Evolutionary conservation across 495 filamentous ascomycete species (phyloP), one percentile per base, ranked within the genome.

Genomic region (Talaromyces liani): DNA sequence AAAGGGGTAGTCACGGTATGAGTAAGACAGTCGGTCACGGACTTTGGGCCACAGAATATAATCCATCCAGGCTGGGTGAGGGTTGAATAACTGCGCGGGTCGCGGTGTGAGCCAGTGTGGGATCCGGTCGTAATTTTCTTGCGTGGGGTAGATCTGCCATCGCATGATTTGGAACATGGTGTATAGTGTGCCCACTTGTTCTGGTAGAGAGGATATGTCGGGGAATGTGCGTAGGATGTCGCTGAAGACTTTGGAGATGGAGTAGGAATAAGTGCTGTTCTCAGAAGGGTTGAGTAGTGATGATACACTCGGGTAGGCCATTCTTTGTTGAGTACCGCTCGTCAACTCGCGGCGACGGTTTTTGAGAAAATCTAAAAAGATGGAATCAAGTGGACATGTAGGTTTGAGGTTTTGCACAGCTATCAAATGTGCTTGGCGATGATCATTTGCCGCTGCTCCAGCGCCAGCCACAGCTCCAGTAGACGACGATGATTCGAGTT

Each of bases 131-230:
- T 88, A 91, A 73, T 90, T 92, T 65, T 89, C 87, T 54, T 76
- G 78, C 4, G 90, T 91, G 0, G 90, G 90, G 9, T 76, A 79
- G 24, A 95, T 86, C 68, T 88, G 85, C 90, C 90, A 95, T 2
- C 91, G 86, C 87, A 92, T 91, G 58, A 91, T 69, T 8, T 91
- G 82, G 72, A 93, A 93, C 90, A 92, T 93, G 69, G 83, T 73
- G 67, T 88, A 91, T n/a, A 93, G 78, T 6, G 92, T 82, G 18
- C 85, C 90, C 3, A 92, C 84, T 66, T 89, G 86, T 71, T 93
- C 91, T 4, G 91, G 91, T 0, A 93, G 79, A 2, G 75, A 74
- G 12, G 75, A 75, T 7, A 95, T 81, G 64, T 86, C 84, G 0
- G 91, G 89, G 65, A 93, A 92, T 24, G 84, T 87, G 45, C 83